These are phyloP conservation scores for Nakazawaea ishiwadae DNA, from an alignment of 805 yeast species.

Conservation along the genomic window DNA sequence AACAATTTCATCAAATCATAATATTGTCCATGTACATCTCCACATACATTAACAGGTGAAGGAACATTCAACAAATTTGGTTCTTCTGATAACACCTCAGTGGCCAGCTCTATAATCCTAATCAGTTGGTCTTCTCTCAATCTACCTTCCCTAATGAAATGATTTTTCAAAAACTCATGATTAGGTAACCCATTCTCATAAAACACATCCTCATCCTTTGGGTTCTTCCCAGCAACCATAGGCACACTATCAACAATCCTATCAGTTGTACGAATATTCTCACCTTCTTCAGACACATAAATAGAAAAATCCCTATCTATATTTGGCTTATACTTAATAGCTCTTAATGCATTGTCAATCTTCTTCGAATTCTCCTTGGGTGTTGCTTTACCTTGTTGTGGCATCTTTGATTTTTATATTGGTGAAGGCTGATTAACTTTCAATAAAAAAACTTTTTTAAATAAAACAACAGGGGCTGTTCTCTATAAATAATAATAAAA, in stretches of 20 bases:
- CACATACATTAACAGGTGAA: constrained; percentile 94
- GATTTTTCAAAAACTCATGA: constrained; percentile 63
- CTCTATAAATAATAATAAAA: background rate
- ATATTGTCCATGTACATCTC: constrained; percentile 96
- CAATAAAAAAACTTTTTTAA: too few relatives aligned
- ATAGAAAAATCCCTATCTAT: constrained; percentile 34
- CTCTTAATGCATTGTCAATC: constrained; percentile 62
- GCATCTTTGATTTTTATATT: background rate
- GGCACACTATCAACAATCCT: constrained; percentile 52
- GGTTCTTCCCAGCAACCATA: constrained; percentile 62
- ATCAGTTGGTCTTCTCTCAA: constrained; percentile 66
- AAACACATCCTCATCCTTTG: constrained; percentile 68
- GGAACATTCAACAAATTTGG: constrained; percentile 79
- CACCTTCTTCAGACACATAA: constrained; percentile 56
- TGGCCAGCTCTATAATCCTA: constrained; percentile 61
- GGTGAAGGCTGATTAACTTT: too few relatives aligned
- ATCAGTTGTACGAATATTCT: constrained; percentile 47
- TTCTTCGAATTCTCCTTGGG: constrained; percentile 43
- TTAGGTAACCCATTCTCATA: constrained; percentile 63
- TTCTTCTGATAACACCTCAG: constrained; percentile 57
- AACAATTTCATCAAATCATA: constrained; percentile 85
- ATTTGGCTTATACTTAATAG: constrained; percentile 43
- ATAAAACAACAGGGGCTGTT: background rate
- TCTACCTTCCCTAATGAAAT: constrained; percentile 79
- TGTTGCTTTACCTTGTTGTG: background rate